Evolutionary conservation across 768 basidiomycete species (phyloP).

Genomic region (Gautieria morchelliformis): DNA sequence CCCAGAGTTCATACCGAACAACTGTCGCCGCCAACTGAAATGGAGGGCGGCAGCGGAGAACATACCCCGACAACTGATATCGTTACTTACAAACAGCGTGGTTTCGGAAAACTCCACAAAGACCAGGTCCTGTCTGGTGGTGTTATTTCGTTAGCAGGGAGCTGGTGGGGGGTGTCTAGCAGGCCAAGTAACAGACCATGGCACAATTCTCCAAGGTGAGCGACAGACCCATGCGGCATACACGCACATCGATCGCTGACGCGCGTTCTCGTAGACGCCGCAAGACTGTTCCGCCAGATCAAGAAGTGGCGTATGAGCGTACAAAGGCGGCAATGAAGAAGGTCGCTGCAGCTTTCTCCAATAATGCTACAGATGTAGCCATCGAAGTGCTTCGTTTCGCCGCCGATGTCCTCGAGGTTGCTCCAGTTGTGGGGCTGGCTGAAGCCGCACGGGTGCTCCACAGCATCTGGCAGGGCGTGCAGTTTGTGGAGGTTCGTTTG

Average conservation of each 20-base stretch:
- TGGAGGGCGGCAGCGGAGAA: not conserved
- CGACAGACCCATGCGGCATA: not conserved
- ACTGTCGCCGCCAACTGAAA: not conserved
- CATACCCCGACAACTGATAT: not conserved
- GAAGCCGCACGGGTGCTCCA: constrained; percentile 43
- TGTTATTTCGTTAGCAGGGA: not conserved
- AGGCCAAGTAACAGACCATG: not conserved
- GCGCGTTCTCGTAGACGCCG: constrained; percentile 13
- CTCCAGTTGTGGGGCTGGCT: constrained; percentile 47
- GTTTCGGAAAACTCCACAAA: not conserved
- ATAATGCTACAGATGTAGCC: constrained; percentile 28
- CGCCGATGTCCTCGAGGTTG: constrained; percentile 35
- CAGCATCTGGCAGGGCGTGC: constrained; percentile 55
- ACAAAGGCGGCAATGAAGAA: constrained; percentile 15
- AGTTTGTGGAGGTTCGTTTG: constrained; percentile 48
- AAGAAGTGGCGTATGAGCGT: constrained; percentile 28
- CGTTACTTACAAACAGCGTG: not conserved
- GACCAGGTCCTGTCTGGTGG: not conserved
- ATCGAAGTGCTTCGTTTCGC: constrained; percentile 37
- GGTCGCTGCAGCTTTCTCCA: constrained; percentile 20
- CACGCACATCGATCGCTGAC: not conserved
- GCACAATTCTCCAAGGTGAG: constrained; percentile 1
- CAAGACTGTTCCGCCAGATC: constrained; percentile 29
- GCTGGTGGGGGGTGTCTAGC: not conserved
- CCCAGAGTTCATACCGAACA: not conserved